These are phyloP conservation scores for Zygosaccharomyces kombuchaensis DNA, from an alignment of 805 yeast genomes.

Conservation along the genomic window DNA sequence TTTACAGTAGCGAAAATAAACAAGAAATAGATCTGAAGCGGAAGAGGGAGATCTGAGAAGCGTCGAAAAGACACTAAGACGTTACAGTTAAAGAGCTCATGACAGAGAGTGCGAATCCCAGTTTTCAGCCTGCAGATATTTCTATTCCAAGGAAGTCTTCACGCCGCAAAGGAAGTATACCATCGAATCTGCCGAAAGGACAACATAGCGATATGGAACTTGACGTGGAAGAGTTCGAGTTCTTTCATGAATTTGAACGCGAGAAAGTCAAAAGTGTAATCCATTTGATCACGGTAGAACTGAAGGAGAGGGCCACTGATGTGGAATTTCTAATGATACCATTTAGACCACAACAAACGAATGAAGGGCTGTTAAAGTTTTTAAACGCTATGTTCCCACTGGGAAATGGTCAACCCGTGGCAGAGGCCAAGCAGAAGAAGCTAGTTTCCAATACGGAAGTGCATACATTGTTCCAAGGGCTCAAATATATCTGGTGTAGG, in stretches of 20 bases:
- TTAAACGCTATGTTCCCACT: conserved; percentile 55
- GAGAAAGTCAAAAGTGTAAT: conserved; percentile 63
- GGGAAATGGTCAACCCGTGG: conserved; percentile 46
- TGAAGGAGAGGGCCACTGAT: conserved; percentile 65
- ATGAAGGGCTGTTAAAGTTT: conserved; percentile 53
- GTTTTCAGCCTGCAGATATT: not conserved
- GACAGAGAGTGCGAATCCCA: not conserved
- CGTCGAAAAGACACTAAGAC: not conserved
- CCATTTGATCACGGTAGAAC: conserved; percentile 65
- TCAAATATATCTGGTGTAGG: conserved; percentile 85
- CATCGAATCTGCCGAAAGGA: not conserved
- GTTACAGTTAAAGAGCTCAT: not conserved
- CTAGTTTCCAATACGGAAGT: conserved; percentile 55
- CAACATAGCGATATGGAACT: conserved; percentile 9
- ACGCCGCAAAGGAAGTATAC: not conserved
- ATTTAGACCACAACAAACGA: conserved; percentile 65
- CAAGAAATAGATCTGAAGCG: conserved; percentile 3
- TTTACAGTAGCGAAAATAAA: conserved; percentile 4
- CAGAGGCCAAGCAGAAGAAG: conserved; percentile 38
- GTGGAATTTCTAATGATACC: conserved; percentile 75
- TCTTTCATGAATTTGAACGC: conserved; percentile 50
- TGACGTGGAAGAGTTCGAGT: conserved; percentile 34
- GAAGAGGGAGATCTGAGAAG: not conserved
- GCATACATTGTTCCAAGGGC: conserved; percentile 63
- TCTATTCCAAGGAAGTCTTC: not conserved